A percentile compares a stretch with the other conserved stretches of the same genome.
phyloP scores from a whole-genome alignment of 257 asterid species.

The Ehretia macrophylla region DNA sequence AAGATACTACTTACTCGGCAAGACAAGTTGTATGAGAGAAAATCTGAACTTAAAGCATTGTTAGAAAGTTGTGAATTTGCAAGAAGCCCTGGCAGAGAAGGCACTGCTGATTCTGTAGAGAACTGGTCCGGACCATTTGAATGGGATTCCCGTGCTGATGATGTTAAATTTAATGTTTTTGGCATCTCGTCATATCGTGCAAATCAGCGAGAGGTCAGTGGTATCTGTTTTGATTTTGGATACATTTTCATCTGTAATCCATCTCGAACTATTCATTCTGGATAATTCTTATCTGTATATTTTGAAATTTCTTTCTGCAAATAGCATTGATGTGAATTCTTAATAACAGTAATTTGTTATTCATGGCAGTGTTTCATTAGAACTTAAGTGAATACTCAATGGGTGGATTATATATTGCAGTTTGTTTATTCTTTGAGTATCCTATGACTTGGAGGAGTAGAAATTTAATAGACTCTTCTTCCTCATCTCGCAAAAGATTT shows the following conservation, averaged over 20 bases:
- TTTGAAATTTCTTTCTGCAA: too few relatives aligned
- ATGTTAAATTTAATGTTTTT: slow-evolving; percentile 76
- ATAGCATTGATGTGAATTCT: too few relatives aligned
- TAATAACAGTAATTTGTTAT: too few relatives aligned
- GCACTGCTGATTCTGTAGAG: slow-evolving; percentile 54
- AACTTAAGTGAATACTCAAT: too few relatives aligned
- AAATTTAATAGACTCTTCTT: too few relatives aligned
- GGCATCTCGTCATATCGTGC: slow-evolving; percentile 87
- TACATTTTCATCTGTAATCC: neutral
- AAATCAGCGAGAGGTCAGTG: slow-evolving; percentile 84
- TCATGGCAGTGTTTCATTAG: too few relatives aligned
- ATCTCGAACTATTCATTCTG: neutral
- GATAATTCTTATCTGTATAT: too few relatives aligned
- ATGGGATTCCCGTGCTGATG: slow-evolving; percentile 86
- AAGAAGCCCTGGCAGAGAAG: slow-evolving; percentile 40
- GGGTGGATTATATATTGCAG: too few relatives aligned
- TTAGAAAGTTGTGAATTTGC: slow-evolving; percentile 61
- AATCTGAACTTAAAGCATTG: slow-evolving; percentile 68
- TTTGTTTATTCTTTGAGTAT: too few relatives aligned
- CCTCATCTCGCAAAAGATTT: too few relatives aligned
- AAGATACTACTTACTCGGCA: slow-evolving; percentile 67
- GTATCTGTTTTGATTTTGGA: neutral
- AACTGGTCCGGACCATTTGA: slow-evolving; percentile 72
- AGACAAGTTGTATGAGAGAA: slow-evolving; percentile 63
- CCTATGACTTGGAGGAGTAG: too few relatives aligned